phyloP scores from a whole-genome alignment of 257 asterid genomes.

The Primulina huaijiensis region DNA sequence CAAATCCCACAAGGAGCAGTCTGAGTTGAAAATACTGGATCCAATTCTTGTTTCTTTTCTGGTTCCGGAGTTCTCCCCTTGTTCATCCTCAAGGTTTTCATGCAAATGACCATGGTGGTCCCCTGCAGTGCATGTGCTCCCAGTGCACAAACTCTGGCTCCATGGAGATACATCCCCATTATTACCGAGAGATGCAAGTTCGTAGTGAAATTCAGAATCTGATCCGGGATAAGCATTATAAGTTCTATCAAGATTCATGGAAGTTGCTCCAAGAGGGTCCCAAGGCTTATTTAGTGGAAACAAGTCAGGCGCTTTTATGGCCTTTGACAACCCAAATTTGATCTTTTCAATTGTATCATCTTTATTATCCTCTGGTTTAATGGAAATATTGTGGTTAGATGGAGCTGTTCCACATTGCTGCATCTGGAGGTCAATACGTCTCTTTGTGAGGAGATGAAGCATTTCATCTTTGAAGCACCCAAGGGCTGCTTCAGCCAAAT shows the following conservation, averaged over 20 bases:
- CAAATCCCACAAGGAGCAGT: conserved; percentile 75
- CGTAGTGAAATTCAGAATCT: conserved; percentile 49
- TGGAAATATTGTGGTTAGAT: conserved; percentile 24
- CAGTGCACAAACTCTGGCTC: conserved; percentile 57
- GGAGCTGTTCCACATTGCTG: conserved; percentile 39
- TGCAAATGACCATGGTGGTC: conserved; percentile 37
- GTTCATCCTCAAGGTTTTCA: conserved; percentile 43
- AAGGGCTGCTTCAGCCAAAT: conserved; percentile 84
- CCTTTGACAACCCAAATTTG: conserved; percentile 55
- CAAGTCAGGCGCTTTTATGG: conserved; percentile 44
- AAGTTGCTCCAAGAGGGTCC: conserved; percentile 37
- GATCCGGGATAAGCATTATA: conserved; percentile 36
- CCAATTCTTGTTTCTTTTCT: conserved; percentile 40
- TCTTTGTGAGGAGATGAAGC: conserved; percentile 89
- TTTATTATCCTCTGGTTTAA: conserved; percentile 46
- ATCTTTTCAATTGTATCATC: conserved; percentile 52
- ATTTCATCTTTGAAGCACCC: conserved; percentile 97
- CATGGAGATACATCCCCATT: conserved; percentile 54
- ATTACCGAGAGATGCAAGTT: conserved; percentile 40
- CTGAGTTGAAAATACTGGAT: conserved; percentile 50
- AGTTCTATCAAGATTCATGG: conserved; percentile 35
- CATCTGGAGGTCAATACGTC: conserved; percentile 68
- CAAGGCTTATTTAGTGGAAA: conserved; percentile 33
- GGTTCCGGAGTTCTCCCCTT: conserved; percentile 35
- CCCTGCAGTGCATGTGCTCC: conserved; percentile 51